Conservation (phyloP, 768 basidiomycete species). For the Pluteus cervinus region DNA sequence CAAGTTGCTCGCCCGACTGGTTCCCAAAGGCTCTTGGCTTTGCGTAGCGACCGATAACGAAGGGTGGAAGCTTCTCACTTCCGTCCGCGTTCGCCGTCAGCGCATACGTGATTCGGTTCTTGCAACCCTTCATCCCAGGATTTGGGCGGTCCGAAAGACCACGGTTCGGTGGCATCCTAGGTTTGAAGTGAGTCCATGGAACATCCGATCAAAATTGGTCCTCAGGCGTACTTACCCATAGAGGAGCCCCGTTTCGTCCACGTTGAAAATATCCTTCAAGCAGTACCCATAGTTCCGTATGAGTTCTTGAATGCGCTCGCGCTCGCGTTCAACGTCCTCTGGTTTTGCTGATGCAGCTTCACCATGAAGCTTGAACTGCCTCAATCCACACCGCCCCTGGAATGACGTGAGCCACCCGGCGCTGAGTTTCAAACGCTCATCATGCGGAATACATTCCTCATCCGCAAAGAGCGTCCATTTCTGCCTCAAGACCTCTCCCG, state of each 20-base stretch:
- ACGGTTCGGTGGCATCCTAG: constrained; percentile 24
- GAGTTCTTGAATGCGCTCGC: constrained; percentile 16
- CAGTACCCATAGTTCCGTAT: constrained; percentile 20
- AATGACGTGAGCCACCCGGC: constrained; percentile 25
- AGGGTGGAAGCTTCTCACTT: constrained; percentile 19
- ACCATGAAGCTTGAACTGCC: constrained; percentile 22
- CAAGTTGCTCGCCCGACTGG: constrained; percentile 21
- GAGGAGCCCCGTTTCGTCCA: constrained; percentile 29
- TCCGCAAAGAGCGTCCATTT: constrained; percentile 31
- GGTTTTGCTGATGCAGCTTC: constrained; percentile 24
- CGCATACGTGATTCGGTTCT: constrained; percentile 23
- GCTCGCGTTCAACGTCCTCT: constrained; percentile 18
- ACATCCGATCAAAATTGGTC: constrained; percentile 2
- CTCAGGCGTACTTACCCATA: constrained; percentile 26
- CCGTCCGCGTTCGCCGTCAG: constrained; percentile 30
- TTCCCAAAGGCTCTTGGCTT: constrained; percentile 21
- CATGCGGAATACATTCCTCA: constrained; percentile 19
- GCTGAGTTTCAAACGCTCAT: constrained; percentile 26
- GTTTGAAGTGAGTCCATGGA: constrained; percentile 1
- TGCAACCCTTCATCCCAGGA: constrained; percentile 26
- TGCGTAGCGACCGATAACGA: constrained; percentile 26
- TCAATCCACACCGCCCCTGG: constrained; percentile 19
- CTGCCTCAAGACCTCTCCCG: constrained; percentile 24
- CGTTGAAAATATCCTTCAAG: constrained; percentile 26
- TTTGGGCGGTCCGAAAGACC: constrained; percentile 17